Percentiles rank a stretch among this genome's conserved stretches.
Conservation (phyloP, 495 filamentous ascomycete species). For the Penicillium cinerascens region DNA sequence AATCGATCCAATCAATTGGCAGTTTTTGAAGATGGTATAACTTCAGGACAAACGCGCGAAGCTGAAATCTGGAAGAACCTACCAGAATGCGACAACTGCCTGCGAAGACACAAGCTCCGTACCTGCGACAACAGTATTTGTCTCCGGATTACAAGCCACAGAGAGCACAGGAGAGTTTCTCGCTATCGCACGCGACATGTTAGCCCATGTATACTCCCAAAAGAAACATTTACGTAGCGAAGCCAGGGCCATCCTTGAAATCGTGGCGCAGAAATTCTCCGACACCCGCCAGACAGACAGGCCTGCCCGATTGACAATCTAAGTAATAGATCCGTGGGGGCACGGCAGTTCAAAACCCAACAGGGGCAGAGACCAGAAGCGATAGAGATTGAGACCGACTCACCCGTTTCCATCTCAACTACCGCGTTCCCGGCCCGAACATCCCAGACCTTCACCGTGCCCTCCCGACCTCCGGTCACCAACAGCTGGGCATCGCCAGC, state of each 20-base stretch:
- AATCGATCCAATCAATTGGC: background rate
- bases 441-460: conserved; percentile 48
- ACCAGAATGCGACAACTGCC: conserved; percentile 75
- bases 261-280: conserved; percentile 10
- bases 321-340: background rate
- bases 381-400: conserved; percentile 15
- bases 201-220: conserved; percentile 1
- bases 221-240: background rate
- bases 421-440: conserved; percentile 31
- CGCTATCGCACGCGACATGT: conserved; percentile 24
- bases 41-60: background rate
- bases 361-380: conserved; percentile 3
- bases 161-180: conserved; percentile 59
- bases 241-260: background rate
- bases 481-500: conserved; percentile 29
- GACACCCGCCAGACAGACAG: conserved; percentile 7
- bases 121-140: conserved; percentile 65
- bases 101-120: conserved; percentile 73
- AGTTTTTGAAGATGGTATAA: background rate
- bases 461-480: conserved; percentile 48
- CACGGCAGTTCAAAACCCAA: background rate
- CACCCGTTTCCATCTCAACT: conserved; percentile 41
- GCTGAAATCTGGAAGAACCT: conserved; percentile 7
- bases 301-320: background rate
- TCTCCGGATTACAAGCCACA: conserved; percentile 56